Conservation (phyloP, 2,329 filamentous ascomycete genomes). For the Knufia fluminis region DNA sequence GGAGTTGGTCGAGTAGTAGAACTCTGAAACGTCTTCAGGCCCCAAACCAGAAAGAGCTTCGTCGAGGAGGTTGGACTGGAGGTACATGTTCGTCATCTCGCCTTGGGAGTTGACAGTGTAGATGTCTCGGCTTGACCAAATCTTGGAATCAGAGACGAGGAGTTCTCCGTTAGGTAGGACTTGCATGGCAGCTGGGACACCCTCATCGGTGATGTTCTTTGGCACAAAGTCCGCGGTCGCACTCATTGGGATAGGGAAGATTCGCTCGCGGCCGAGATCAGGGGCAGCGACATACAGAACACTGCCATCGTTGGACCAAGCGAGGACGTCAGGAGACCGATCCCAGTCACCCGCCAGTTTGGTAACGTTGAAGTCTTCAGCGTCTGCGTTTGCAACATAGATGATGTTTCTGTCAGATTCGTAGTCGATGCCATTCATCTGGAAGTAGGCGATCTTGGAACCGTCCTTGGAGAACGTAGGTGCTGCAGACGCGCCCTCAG, state of each 20-base stretch:
- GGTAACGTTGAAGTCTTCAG: slow-evolving; percentile 29
- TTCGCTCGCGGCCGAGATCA: slow-evolving; percentile 48
- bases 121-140: slow-evolving; percentile 31
- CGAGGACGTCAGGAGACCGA: slow-evolving; percentile 41
- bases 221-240: slow-evolving; percentile 29
- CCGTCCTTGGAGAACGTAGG: slow-evolving; percentile 70
- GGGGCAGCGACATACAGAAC: slow-evolving; percentile 67
- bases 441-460: slow-evolving; percentile 61
- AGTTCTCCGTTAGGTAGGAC: slow-evolving; percentile 24
- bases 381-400: slow-evolving; percentile 32
- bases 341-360: slow-evolving; percentile 40
- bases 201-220: slow-evolving; percentile 30
- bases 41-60: slow-evolving; percentile 30
- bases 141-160: slow-evolving; percentile 28
- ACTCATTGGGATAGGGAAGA: slow-evolving; percentile 30
- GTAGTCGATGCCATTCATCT: slow-evolving; percentile 68
- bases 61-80: slow-evolving; percentile 33
- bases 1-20: slow-evolving; percentile 31
- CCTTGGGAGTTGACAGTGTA: slow-evolving; percentile 27
- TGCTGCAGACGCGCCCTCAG: slow-evolving; percentile 49
- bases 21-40: slow-evolving; percentile 29
- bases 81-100: slow-evolving; percentile 24
- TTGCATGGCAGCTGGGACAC: slow-evolving; percentile 26
- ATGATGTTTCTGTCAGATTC: slow-evolving; percentile 62
- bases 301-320: slow-evolving; percentile 46